These are phyloP conservation scores for Artemisia argyi DNA, from an alignment of 129 eudicot species.

Conservation along the genomic window DNA sequence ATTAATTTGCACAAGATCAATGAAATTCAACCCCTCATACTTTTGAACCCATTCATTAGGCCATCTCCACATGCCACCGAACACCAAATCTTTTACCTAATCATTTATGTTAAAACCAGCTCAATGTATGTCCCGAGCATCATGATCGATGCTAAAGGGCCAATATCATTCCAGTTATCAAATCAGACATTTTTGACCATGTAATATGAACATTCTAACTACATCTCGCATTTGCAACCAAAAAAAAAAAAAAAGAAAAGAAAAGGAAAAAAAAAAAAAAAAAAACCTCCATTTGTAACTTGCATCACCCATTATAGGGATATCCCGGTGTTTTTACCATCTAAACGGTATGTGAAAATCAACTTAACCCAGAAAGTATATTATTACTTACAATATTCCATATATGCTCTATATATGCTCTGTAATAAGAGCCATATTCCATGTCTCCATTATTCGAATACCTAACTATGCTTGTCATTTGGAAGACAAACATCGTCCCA, in stretches of 20 bases:
- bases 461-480: not conserved
- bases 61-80: no score
- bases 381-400: not conserved
- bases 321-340: not conserved
- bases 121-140: not conserved
- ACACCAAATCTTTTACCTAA: no score
- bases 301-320: not conserved
- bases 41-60: no score
- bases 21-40: no score
- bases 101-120: not conserved
- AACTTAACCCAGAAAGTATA: not conserved
- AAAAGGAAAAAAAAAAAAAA: no score
- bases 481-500: not conserved
- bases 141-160: not conserved
- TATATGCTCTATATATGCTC: no score
- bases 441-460: no score
- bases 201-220: not conserved
- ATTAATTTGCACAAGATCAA: no score
- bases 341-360: not conserved
- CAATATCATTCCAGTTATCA: not conserved
- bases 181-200: not conserved
- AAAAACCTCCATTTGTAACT: not conserved
- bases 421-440: not conserved
- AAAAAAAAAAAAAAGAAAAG: no score
- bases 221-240: not conserved